Evolutionary conservation across 495 filamentous ascomycete species (phyloP).

Genomic region (Penicillium nucicola): DNA sequence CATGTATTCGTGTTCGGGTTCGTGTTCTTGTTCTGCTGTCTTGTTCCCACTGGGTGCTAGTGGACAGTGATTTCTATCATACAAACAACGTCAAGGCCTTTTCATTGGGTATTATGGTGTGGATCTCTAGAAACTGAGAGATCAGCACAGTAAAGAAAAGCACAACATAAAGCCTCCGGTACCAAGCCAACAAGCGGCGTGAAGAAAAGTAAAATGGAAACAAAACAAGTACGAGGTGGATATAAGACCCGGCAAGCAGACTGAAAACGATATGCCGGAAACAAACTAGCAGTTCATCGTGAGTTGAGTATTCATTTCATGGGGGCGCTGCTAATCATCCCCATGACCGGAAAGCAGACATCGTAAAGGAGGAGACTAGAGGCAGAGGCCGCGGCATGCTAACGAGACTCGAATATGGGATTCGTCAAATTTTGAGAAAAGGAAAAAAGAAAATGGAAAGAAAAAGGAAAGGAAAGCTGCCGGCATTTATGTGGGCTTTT

Average conservation of each 20-base stretch:
- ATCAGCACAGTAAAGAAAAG: conserved; percentile 4
- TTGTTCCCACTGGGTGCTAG: background rate
- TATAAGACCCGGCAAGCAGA: conserved; percentile 20
- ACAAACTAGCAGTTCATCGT: conserved; percentile 16
- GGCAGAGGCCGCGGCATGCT: conserved; percentile 18
- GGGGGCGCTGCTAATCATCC: background rate
- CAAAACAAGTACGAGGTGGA: conserved; percentile 13
- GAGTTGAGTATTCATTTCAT: conserved; percentile 20
- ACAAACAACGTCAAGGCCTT: conserved; percentile 14
- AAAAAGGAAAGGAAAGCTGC: background rate
- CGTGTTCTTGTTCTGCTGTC: no score
- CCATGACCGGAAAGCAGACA: background rate
- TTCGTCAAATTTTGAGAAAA: conserved; percentile 18
- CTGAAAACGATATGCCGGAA: conserved; percentile 3
- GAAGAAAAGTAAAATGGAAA: conserved; percentile 1
- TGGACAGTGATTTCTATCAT: background rate
- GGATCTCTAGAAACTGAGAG: conserved; percentile 9
- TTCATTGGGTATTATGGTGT: conserved; percentile 21
- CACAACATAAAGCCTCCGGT: conserved; percentile 5
- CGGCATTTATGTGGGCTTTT: conserved; percentile 49
- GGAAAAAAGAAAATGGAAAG: conserved; percentile 10
- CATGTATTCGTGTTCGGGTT: no score
- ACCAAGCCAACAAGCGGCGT: background rate
- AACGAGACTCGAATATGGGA: conserved; percentile 14
- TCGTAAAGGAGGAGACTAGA: background rate